phyloP scores from a whole-genome alignment of 306 rosid species.

The Acmispon strigosus region DNA sequence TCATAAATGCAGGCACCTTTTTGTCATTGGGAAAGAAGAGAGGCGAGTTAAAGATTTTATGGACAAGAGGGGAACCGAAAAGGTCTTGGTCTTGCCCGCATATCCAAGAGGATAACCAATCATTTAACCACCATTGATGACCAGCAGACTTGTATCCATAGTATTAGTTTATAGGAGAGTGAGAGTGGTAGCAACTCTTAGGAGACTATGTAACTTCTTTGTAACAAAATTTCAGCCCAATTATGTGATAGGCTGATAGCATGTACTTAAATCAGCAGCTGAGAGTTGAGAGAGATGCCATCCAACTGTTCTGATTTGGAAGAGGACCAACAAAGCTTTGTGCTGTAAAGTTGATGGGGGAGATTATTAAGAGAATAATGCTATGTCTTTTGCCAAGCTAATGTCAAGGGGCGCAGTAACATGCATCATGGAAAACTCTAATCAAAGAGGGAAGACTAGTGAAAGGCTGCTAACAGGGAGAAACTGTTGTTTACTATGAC shows the following conservation, averaged over 20 bases:
- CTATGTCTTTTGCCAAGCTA: neutral
- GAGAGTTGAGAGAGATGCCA: neutral
- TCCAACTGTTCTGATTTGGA: neutral
- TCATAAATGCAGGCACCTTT: conserved; percentile 68
- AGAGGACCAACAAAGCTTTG: neutral
- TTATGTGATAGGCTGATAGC: conserved; percentile 5
- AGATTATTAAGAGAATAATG: neutral
- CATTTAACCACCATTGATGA: conserved; percentile 33
- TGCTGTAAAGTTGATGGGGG: neutral
- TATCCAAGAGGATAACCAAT: conserved; percentile 46
- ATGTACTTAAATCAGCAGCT: conserved; percentile 12
- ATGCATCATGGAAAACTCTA: neutral
- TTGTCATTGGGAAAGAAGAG: conserved; percentile 87
- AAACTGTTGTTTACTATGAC: neutral
- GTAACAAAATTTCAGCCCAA: conserved; percentile 21
- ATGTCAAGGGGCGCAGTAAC: neutral
- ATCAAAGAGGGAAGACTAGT: neutral
- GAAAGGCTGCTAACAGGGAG: neutral
- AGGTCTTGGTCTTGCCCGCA: conserved; percentile 82
- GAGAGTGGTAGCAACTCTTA: conserved; percentile 20
- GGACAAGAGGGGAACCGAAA: conserved; percentile 93
- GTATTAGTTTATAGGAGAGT: conserved; percentile 28
- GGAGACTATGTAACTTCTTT: conserved; percentile 31
- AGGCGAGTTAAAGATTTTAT: conserved; percentile 80
- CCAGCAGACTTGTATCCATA: conserved; percentile 18